phyloP scores from a whole-genome alignment of 179 eudicot species.

The Beta lomatogona region DNA sequence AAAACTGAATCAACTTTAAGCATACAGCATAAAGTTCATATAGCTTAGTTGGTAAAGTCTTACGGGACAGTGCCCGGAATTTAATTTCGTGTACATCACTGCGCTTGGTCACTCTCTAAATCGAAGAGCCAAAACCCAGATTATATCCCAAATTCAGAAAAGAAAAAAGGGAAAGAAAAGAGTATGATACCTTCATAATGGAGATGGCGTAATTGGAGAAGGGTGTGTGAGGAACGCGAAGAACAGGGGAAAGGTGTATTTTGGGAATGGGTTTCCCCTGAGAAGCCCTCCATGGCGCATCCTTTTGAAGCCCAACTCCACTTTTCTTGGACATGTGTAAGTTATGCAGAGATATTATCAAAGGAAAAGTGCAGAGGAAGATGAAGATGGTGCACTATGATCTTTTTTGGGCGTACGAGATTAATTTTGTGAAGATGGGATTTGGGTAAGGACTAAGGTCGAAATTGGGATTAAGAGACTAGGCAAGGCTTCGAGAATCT shows the following conservation, averaged over 20 bases:
- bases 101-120: too few species aligned
- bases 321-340: conserved; percentile 58
- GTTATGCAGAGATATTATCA: not conserved
- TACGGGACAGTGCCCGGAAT: too few species aligned
- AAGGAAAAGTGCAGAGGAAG: not conserved
- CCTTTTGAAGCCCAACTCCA: conserved; percentile 54
- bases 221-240: conserved; percentile 60
- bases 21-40: not conserved
- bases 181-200: conserved; percentile 61
- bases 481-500: not conserved
- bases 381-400: not conserved
- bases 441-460: not conserved
- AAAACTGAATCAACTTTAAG: not conserved
- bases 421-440: not conserved
- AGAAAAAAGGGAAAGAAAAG: not conserved
- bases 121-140: not conserved
- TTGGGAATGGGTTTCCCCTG: conserved; percentile 70
- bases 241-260: conserved; percentile 80
- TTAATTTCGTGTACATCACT: too few species aligned
- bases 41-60: not conserved
- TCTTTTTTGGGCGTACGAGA: not conserved
- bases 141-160: not conserved
- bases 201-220: conserved; percentile 65
- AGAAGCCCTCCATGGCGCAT: conserved; percentile 88
- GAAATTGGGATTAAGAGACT: not conserved